Evolutionary conservation across 2,329 filamentous ascomycete genomes (phyloP).

Genomic region (Ceratocystiopsis minuta): DNA sequence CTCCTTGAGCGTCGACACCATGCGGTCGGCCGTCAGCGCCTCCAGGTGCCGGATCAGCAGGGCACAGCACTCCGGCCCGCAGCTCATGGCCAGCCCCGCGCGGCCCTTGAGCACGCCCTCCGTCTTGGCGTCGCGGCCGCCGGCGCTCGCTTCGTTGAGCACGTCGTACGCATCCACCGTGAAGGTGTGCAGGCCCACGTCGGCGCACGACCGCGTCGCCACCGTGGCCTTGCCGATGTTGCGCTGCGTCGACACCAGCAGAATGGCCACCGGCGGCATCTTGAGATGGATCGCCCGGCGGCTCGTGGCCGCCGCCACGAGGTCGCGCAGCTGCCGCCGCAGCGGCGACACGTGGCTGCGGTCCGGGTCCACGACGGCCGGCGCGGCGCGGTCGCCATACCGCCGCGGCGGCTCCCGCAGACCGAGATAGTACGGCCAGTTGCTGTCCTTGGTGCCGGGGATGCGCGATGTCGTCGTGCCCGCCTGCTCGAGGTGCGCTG

Average conservation of each 20-base stretch:
- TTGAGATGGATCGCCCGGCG: slow-evolving; percentile 70
- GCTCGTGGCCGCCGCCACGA: slow-evolving; percentile 79
- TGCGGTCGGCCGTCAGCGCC: slow-evolving; percentile 76
- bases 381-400: slow-evolving; percentile 19
- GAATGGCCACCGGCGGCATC: slow-evolving; percentile 72
- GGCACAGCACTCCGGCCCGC: slow-evolving; percentile 66
- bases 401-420: slow-evolving; percentile 46
- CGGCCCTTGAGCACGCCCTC: slow-evolving; percentile 78
- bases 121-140: slow-evolving; percentile 81
- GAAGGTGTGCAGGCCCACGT: slow-evolving; percentile 82
- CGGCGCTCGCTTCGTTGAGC: slow-evolving; percentile 72
- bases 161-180: slow-evolving; percentile 85
- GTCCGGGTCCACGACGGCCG: slow-evolving; percentile 26
- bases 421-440: slow-evolving; percentile 82
- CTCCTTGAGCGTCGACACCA: slow-evolving; percentile 69
- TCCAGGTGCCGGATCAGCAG: slow-evolving; percentile 83
- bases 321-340: slow-evolving; percentile 57
- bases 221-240: slow-evolving; percentile 82
- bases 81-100: slow-evolving; percentile 75
- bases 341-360: slow-evolving; percentile 32
- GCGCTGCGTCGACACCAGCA: slow-evolving; percentile 80
- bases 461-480: slow-evolving; percentile 71
- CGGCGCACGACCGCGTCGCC: slow-evolving; percentile 59
- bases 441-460: slow-evolving; percentile 56
- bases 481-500: slow-evolving; percentile 79